Percentiles rank a stretch among this genome's conserved stretches.
These are phyloP conservation scores for Leccinellum rugosiceps DNA, from an alignment of 768 basidiomycete genomes.

Conservation along the genomic window DNA sequence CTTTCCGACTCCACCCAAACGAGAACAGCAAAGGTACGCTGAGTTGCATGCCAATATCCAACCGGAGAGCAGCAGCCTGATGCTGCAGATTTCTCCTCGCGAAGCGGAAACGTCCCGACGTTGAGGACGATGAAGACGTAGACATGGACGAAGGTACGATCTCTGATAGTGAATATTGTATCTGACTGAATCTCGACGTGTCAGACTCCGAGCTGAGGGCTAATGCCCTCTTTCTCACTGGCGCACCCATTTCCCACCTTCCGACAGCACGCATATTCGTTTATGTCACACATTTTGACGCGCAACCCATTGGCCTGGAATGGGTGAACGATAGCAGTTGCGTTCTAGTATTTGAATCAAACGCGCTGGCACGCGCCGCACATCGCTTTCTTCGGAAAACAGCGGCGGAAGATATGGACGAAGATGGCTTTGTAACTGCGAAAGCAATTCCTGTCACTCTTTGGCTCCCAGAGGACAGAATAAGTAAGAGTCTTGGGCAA, in stretches of 20 bases:
- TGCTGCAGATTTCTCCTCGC: constrained; percentile 31
- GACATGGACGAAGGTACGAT: constrained; percentile 32
- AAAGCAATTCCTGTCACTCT: constrained; percentile 68
- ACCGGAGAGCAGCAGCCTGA: constrained; percentile 43
- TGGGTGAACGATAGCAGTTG: constrained; percentile 87
- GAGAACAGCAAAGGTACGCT: constrained; percentile 72
- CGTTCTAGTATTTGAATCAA: constrained; percentile 68
- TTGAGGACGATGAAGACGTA: constrained; percentile 36
- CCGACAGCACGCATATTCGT: constrained; percentile 78
- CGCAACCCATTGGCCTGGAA: constrained; percentile 72
- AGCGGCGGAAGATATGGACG: constrained; percentile 46
- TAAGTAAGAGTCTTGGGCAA: constrained; percentile 67
- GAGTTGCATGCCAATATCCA: constrained; percentile 36
- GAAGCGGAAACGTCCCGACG: constrained; percentile 48
- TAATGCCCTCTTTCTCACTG: constrained; percentile 72
- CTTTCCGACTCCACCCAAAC: constrained; percentile 63
- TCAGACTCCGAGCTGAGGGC: constrained; percentile 49
- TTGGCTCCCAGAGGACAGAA: constrained; percentile 80
- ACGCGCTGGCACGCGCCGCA: constrained; percentile 49
- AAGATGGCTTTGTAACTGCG: constrained; percentile 57
- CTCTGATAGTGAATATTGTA: constrained; percentile 9
- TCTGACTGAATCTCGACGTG: background rate
- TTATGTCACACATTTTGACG: constrained; percentile 76
- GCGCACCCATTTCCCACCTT: constrained; percentile 69
- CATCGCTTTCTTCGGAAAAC: constrained; percentile 51